Evolutionary conservation across 768 basidiomycete genomes (phyloP).

Genomic region (Leccinum subtestaceum): DNA sequence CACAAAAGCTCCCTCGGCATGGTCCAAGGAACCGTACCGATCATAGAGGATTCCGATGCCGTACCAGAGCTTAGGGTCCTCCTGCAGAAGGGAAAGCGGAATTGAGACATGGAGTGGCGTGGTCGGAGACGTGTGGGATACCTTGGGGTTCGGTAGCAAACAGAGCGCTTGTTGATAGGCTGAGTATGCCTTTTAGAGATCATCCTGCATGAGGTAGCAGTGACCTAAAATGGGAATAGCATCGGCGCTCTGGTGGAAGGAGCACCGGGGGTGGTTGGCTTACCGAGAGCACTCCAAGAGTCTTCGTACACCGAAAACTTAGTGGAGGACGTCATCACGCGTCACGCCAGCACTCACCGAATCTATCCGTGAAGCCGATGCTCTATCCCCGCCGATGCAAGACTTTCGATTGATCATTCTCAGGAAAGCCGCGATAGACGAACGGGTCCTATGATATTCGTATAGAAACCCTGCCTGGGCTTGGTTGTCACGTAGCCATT

Average conservation of each 20-base stretch:
- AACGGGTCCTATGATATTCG: too few species aligned
- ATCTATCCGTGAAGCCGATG: too few species aligned
- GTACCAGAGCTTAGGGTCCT: conserved; percentile 99
- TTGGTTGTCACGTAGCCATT: too few species aligned
- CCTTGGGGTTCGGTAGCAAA: conserved; percentile 93
- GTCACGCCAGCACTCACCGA: too few species aligned
- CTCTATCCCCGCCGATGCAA: too few species aligned
- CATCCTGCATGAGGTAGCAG: conserved; percentile 99
- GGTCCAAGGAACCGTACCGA: conserved; percentile 96
- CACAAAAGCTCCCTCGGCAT: conserved; percentile 97
- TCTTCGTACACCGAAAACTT: too few species aligned
- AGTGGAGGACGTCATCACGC: too few species aligned
- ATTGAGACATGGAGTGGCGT: conserved; percentile 7
- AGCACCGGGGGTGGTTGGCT: conserved; percentile 26
- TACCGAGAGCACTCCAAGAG: conserved; percentile 88
- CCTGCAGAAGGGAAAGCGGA: conserved; percentile 34
- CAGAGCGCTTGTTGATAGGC: conserved; percentile 99
- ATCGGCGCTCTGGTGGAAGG: conserved; percentile 14
- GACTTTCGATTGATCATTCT: too few species aligned
- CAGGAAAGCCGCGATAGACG: too few species aligned
- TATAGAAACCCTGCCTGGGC: too few species aligned
- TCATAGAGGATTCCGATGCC: conserved; percentile 99
- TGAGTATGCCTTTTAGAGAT: conserved; percentile 93
- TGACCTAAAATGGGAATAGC: conserved; percentile 55
- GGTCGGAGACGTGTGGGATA: conserved; percentile 28